A percentile compares a stretch with the other conserved stretches of the same genome.
Conservation (phyloP, 495 filamentous ascomycete genomes). For the Neurospora sp. region DNA sequence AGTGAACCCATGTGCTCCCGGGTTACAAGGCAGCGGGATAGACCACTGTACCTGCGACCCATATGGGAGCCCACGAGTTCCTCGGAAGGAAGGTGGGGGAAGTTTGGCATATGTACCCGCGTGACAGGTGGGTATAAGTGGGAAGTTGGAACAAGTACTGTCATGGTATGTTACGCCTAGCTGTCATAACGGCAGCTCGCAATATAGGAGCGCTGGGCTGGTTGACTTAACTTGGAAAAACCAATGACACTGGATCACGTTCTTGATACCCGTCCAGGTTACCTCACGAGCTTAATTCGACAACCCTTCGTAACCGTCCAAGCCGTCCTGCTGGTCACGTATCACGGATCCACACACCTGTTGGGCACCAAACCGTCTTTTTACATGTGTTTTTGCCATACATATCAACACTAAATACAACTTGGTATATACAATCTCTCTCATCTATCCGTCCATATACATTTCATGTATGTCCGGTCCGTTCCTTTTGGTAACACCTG, state of each 20-base stretch:
- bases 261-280: no score
- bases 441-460: background rate
- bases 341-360: no score
- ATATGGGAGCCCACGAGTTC: background rate
- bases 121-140: no score
- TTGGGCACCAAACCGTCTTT: background rate
- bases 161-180: no score
- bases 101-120: background rate
- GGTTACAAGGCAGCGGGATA: background rate
- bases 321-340: no score
- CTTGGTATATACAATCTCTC: background rate
- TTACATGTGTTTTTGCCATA: background rate
- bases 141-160: no score
- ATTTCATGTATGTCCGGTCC: background rate
- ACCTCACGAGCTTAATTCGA: no score
- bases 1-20: background rate
- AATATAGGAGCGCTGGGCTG: no score
- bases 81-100: background rate
- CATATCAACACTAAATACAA: background rate
- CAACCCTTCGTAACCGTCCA: no score
- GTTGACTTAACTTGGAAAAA: no score
- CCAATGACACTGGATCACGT: no score
- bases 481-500: background rate
- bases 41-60: background rate
- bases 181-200: no score